Evolutionary conservation across 768 basidiomycete genomes (phyloP).

Genomic region (Boletus rubescentipes): DNA sequence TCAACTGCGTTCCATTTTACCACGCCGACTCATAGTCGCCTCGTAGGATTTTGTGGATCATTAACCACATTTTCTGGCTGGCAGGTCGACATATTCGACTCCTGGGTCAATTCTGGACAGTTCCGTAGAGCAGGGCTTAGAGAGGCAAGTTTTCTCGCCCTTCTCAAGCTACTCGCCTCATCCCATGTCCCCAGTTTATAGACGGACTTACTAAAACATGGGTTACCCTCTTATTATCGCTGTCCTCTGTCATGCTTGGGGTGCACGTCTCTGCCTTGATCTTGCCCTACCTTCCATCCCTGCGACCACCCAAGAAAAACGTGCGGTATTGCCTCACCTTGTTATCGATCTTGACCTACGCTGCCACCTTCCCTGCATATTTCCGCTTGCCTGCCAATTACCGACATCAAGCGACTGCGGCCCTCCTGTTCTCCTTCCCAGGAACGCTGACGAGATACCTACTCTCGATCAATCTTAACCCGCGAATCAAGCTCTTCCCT

Average conservation of each 20-base stretch:
- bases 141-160: constrained; percentile 51
- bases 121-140: constrained; percentile 62
- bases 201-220: constrained; percentile 82
- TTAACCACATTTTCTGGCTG: constrained; percentile 96
- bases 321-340: constrained; percentile 52
- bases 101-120: constrained; percentile 71
- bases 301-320: constrained; percentile 41
- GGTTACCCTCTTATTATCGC: constrained; percentile 73
- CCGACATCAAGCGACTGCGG: constrained; percentile 81
- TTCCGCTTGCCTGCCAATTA: constrained; percentile 65
- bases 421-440: constrained; percentile 86
- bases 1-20: not conserved
- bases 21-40: not conserved
- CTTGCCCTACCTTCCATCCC: constrained; percentile 40
- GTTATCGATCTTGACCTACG: constrained; percentile 66
- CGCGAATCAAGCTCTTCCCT: constrained; percentile 58
- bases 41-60: constrained; percentile 87
- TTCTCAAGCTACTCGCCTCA: not conserved
- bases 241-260: constrained; percentile 80
- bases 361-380: constrained; percentile 75
- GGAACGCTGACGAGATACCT: constrained; percentile 84
- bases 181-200: constrained; percentile 56
- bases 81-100: constrained; percentile 85
- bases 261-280: constrained; percentile 52
- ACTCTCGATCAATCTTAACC: constrained; percentile 73